phyloP scores from a whole-genome alignment of 352 stramenopile genomes.

The Phytophthora pluvialis region DNA sequence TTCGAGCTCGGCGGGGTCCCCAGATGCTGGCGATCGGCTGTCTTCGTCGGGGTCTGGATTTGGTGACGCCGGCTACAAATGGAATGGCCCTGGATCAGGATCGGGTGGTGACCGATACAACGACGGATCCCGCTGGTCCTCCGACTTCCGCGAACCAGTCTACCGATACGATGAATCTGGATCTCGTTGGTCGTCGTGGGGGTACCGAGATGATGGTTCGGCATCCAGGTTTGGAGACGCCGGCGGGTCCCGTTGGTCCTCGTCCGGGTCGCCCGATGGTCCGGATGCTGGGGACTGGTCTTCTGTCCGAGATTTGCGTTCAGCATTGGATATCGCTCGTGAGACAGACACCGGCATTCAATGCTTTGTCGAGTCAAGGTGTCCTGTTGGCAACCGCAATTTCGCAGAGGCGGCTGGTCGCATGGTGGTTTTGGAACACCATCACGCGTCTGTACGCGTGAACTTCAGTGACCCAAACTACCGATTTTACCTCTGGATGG shows the following conservation, averaged over 20 bases:
- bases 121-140: conserved; percentile 2
- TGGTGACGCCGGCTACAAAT: conserved; percentile 15
- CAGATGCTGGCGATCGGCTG: not conserved
- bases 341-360: conserved; percentile 30
- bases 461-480: conserved; percentile 25
- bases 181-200: conserved; percentile 28
- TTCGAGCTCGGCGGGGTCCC: conserved; percentile 10
- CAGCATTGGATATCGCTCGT: conserved; percentile 15
- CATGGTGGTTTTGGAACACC: conserved; percentile 38
- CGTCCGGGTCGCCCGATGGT: conserved; percentile 20
- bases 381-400: conserved; percentile 26
- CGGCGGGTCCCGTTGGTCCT: conserved; percentile 20
- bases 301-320: conserved; percentile 8
- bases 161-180: conserved; percentile 24
- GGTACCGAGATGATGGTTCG: conserved; percentile 18
- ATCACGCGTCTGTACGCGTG: conserved; percentile 24
- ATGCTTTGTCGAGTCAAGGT: conserved; percentile 37
- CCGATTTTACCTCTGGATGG: conserved; percentile 39
- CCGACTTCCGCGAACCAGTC: conserved; percentile 15
- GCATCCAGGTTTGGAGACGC: conserved; percentile 11
- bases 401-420: conserved; percentile 34
- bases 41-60: conserved; percentile 18
- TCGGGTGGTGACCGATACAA: conserved; percentile 16
- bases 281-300: conserved; percentile 17
- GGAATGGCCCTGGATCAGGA: conserved; percentile 12